These are phyloP conservation scores for Aphanoascus verrucosus DNA, from an alignment of 2,329 filamentous ascomycete genomes.

Conservation along the genomic window DNA sequence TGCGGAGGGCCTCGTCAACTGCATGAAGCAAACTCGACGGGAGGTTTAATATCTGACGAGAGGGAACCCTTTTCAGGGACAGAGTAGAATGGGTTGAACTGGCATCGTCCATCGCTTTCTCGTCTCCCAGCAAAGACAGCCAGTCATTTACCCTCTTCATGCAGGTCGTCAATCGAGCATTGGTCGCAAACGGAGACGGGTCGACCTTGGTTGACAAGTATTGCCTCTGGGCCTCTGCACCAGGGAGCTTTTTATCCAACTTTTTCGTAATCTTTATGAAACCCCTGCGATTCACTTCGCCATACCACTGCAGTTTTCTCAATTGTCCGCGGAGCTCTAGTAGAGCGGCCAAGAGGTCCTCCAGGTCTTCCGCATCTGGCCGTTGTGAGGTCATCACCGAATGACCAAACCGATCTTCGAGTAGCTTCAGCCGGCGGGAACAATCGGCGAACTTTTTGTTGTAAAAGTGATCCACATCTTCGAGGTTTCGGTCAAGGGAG, in stretches of 20 bases:
- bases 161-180: conserved; percentile 46
- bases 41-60: conserved; percentile 64
- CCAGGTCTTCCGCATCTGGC: conserved; percentile 76
- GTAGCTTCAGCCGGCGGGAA: conserved; percentile 68
- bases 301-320: conserved; percentile 93
- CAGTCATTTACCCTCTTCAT: conserved; percentile 75
- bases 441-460: conserved; percentile 88
- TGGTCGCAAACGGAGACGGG: conserved; percentile 75
- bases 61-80: conserved; percentile 66
- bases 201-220: conserved; percentile 90
- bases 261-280: conserved; percentile 99
- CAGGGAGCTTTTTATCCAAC: conserved; percentile 83
- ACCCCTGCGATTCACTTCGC: conserved; percentile 86
- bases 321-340: conserved; percentile 79
- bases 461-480: conserved; percentile 93
- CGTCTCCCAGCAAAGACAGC: conserved; percentile 71
- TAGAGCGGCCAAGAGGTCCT: conserved; percentile 82
- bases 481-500: conserved; percentile 88
- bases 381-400: conserved; percentile 57
- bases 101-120: conserved; percentile 64
- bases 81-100: conserved; percentile 57
- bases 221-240: conserved; percentile 63
- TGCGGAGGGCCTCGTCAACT: conserved; percentile 33
- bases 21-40: conserved; percentile 43
- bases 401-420: conserved; percentile 78